A percentile compares a stretch with the other conserved stretches of the same genome.
Evolutionary conservation across 148 eudicot genomes (phyloP).

Genomic region (Bassia scoparia): DNA sequence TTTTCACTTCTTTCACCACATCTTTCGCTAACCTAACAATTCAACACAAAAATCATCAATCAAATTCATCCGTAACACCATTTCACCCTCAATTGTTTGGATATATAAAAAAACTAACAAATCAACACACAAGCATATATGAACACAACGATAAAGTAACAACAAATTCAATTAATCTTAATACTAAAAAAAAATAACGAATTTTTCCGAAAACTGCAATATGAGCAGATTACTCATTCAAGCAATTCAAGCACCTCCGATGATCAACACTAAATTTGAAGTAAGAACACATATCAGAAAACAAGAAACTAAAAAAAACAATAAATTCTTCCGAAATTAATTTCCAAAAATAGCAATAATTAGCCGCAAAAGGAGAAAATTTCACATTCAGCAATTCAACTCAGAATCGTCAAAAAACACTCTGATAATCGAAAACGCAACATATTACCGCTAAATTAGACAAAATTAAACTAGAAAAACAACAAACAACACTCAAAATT

Average conservation of each 20-base stretch:
- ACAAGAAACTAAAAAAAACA: not conserved
- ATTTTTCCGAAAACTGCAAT: not conserved
- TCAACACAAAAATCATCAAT: slow-evolving; percentile 6
- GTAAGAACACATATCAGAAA: not conserved
- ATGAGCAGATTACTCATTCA: not conserved
- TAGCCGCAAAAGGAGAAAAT: not conserved
- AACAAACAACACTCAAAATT: not conserved
- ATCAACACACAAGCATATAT: not conserved
- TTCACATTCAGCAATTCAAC: not conserved
- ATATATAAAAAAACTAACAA: not conserved
- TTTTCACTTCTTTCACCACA: slow-evolving; percentile 75
- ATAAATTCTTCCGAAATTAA: not conserved
- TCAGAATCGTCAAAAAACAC: not conserved
- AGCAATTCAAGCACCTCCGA: not conserved
- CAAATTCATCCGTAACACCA: not conserved
- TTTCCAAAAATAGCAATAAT: not conserved
- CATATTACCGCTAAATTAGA: not conserved
- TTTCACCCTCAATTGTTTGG: not conserved
- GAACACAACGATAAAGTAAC: not conserved
- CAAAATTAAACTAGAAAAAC: not conserved
- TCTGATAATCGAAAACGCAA: not conserved
- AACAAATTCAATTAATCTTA: not conserved
- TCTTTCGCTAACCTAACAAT: slow-evolving; percentile 76
- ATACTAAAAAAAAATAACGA: not conserved
- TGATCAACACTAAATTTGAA: not conserved